phyloP scores from a whole-genome alignment of 2,329 filamentous ascomycete species.

The Penicillium decumbens region DNA sequence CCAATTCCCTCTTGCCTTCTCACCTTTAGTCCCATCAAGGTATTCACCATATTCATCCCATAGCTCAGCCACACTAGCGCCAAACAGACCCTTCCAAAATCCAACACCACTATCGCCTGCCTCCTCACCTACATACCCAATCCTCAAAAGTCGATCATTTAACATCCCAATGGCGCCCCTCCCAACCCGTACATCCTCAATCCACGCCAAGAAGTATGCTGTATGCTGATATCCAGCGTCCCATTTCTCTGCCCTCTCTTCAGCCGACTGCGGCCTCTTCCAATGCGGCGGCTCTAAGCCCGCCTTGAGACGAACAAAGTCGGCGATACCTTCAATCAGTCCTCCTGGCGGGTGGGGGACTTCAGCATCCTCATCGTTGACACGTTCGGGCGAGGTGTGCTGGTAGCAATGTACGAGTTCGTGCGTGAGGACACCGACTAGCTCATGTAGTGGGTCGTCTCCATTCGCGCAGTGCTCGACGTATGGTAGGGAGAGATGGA shows the following conservation, averaged over 20 bases:
- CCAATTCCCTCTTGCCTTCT: slow-evolving; percentile 19
- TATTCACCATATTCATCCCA: slow-evolving; percentile 67
- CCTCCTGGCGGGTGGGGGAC: slow-evolving; percentile 57
- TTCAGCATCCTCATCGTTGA: slow-evolving; percentile 1
- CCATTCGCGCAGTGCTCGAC: slow-evolving; percentile 43
- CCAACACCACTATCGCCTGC: slow-evolving; percentile 4
- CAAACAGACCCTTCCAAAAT: slow-evolving; percentile 54
- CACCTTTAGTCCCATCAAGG: slow-evolving; percentile 34
- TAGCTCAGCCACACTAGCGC: slow-evolving; percentile 60
- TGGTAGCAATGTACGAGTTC: slow-evolving; percentile 96
- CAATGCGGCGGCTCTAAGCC: slow-evolving; percentile 77
- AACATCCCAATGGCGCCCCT: slow-evolving; percentile 60
- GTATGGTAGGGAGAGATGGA: slow-evolving; percentile 79
- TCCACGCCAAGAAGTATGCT: slow-evolving; percentile 82
- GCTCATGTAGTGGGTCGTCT: slow-evolving; percentile 51
- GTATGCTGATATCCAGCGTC: slow-evolving; percentile 87
- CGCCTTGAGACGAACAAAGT: slow-evolving; percentile 79
- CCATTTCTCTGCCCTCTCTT: slow-evolving; percentile 61
- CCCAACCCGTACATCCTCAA: slow-evolving; percentile 68
- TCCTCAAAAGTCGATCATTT: slow-evolving; percentile 36
- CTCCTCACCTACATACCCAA: slow-evolving; percentile 32
- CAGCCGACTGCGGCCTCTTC: slow-evolving; percentile 51
- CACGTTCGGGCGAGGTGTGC: slow-evolving; percentile 59
- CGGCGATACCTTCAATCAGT: slow-evolving; percentile 83
- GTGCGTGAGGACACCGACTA: slow-evolving; percentile 79